Evolutionary conservation across 176 grass and related monocot species (phyloP).

Genomic region (Melocanna baccifera): DNA sequence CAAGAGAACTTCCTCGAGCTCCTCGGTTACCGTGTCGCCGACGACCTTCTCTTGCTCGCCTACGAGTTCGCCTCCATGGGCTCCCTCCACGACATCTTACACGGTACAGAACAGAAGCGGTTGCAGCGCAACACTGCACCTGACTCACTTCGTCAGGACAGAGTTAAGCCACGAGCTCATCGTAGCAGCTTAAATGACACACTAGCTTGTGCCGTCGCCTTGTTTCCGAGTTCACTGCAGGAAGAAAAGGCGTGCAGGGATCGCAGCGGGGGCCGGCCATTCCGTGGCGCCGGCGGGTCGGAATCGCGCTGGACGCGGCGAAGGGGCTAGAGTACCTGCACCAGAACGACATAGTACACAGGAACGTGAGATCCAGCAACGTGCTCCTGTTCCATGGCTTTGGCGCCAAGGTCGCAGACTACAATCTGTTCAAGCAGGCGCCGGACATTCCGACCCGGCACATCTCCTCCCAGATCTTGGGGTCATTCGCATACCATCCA

Average conservation of each 20-base stretch:
- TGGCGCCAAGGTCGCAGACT: conserved; percentile 8
- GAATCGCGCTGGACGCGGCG: conserved; percentile 2
- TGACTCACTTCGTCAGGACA: too few species aligned
- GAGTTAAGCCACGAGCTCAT: too few species aligned
- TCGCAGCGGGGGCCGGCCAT: not conserved
- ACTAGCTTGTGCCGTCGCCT: too few species aligned
- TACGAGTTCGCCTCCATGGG: conserved; percentile 34
- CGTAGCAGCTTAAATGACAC: too few species aligned
- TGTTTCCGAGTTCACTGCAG: not conserved
- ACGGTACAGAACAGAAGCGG: not conserved
- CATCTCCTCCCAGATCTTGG: not conserved
- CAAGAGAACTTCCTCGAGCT: conserved; percentile 30
- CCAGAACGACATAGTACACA: not conserved
- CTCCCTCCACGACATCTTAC: conserved; percentile 30
- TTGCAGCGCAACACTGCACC: too few species aligned
- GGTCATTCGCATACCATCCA: not conserved
- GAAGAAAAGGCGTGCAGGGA: not conserved
- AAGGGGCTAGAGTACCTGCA: conserved; percentile 24
- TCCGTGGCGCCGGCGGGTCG: not conserved
- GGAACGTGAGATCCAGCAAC: not conserved
- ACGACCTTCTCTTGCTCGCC: not conserved
- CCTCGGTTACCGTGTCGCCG: conserved; percentile 15
- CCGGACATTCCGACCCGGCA: not conserved
- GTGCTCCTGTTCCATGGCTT: conserved; percentile 32
- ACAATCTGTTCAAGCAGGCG: not conserved